Base-by-base conservation (phyloP, 2,329 filamentous ascomycete genomes). In the Colletotrichum musicola region DNA sequence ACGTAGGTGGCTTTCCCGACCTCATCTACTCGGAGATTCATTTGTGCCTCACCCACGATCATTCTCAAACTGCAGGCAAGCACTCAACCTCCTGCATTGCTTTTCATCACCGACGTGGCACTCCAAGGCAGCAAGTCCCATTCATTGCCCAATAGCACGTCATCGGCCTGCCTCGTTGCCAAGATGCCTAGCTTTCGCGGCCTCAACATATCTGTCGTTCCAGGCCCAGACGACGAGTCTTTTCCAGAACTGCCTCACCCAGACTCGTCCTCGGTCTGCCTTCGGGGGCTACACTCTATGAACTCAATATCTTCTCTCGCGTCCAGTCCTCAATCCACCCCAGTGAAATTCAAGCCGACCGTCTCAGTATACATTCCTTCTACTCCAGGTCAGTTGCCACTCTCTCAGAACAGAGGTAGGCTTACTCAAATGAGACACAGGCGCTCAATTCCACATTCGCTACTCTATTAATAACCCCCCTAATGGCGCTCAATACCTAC, bases 311-410 rank as follows among this genome's bases (percentile, higher is more conserved):
- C 65, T 14, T 40, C 61, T 5, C 27, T 27, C 12, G 4, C 13
- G 27, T 58, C 27, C 7, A 42, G 57, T 16, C 38, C 57, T 56
- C 73, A 74, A 71, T 70, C 78, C 25, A 74, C 72, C 6, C 72
- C 70, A 46, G 76, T 75, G 61, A 82, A 79, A 70, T 65, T 71
- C 22, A 78, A 81, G 14, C 81, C 86, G 1, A 80, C 75, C 4
- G 77, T 85, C 22, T 86, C 87, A 1, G 86, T 89, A 40, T 89
- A 89, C 71, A 81, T 89, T 13, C 86, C 87, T 2, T 88, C 87
- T 0, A 73, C 81, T 4, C 81, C 86, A 75, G 86, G 87, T 87
- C 74, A 64, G 76, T 42, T 6, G 16, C 16, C 6, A 14, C 56
- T n/a, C 22, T 35, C 9, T 4, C 44, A 4, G 20, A 4, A 22